Evolutionary conservation across 371 early-diverging fungal species (phyloP).

Genomic region (Mortierella sp.): DNA sequence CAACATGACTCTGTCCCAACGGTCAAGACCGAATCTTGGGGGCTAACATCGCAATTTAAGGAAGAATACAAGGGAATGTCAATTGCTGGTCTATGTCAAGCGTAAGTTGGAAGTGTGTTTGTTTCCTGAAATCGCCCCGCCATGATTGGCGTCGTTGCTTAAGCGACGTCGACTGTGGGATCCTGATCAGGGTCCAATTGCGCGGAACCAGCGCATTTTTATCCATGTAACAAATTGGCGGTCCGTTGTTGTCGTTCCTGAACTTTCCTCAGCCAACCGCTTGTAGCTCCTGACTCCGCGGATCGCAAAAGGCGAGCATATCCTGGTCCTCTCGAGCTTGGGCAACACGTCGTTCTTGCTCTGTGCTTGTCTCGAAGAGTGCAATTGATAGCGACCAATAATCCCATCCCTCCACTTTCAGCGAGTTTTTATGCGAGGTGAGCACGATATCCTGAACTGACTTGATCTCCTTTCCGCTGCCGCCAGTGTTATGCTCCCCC

Average conservation of each 20-base stretch:
- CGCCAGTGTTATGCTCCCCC: too few species aligned
- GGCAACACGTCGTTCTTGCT: neutral
- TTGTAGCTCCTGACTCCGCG: neutral
- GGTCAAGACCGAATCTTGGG: conserved; percentile 59
- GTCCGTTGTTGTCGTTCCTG: neutral
- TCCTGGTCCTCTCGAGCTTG: neutral
- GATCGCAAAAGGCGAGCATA: neutral
- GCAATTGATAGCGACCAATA: neutral
- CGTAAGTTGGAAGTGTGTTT: neutral
- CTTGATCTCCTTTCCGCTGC: neutral
- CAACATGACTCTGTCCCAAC: conserved; percentile 62
- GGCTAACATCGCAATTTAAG: conserved; percentile 31
- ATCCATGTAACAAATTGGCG: neutral
- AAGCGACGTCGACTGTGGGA: neutral
- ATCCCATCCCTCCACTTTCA: neutral
- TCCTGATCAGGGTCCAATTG: neutral
- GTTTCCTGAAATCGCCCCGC: neutral
- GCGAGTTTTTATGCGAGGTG: neutral
- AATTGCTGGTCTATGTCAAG: neutral
- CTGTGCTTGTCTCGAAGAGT: neutral
- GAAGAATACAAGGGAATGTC: neutral
- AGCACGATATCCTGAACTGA: neutral
- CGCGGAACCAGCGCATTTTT: neutral
- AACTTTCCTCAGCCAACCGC: neutral
- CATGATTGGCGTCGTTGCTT: neutral